Percentiles rank a stretch among this genome's conserved stretches.
Conservation (phyloP, 2,329 filamentous ascomycete genomes). For the Triangularia verruculosa region DNA sequence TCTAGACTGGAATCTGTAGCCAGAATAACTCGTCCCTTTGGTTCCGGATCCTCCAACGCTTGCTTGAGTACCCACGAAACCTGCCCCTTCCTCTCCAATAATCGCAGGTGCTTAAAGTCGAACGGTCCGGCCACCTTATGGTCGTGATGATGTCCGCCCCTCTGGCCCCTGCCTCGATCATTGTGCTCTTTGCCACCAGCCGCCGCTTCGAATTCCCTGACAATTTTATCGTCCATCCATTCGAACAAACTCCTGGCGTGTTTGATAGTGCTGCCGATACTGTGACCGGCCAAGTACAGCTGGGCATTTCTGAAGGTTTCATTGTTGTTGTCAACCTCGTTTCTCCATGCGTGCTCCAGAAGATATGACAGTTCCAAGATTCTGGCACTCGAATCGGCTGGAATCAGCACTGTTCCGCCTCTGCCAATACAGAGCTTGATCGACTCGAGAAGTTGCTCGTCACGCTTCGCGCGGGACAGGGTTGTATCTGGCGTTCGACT, state of each 20-base stretch:
- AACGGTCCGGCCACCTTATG: slow-evolving; percentile 68
- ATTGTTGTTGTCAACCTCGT: slow-evolving; percentile 53
- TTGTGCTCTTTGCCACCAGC: slow-evolving; percentile 52
- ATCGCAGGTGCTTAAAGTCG: slow-evolving; percentile 79
- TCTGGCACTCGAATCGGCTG: slow-evolving; percentile 91
- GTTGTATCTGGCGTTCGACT: slow-evolving; percentile 67
- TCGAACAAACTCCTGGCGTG: slow-evolving; percentile 95
- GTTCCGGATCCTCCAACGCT: slow-evolving; percentile 39
- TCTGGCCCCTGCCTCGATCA: slow-evolving; percentile 44
- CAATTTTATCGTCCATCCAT: slow-evolving; percentile 97
- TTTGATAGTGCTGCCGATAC: slow-evolving; percentile 82
- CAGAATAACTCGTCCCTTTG: slow-evolving; percentile 71
- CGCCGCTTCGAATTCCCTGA: slow-evolving; percentile 82
- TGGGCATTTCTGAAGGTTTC: slow-evolving; percentile 52
- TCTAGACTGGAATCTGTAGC: slow-evolving; percentile 87
- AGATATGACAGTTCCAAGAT: slow-evolving; percentile 90
- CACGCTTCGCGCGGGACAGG: slow-evolving; percentile 72
- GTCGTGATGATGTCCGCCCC: neutral
- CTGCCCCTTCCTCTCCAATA: slow-evolving; percentile 79
- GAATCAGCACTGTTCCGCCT: slow-evolving; percentile 88
- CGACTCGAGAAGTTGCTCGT: slow-evolving; percentile 80
- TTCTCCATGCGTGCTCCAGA: slow-evolving; percentile 86
- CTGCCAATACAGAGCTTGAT: slow-evolving; percentile 74
- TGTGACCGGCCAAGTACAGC: slow-evolving; percentile 82
- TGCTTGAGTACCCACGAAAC: slow-evolving; percentile 65